Conservation (phyloP, 148 eudicot genomes). For the Chenopodium quinoa region DNA sequence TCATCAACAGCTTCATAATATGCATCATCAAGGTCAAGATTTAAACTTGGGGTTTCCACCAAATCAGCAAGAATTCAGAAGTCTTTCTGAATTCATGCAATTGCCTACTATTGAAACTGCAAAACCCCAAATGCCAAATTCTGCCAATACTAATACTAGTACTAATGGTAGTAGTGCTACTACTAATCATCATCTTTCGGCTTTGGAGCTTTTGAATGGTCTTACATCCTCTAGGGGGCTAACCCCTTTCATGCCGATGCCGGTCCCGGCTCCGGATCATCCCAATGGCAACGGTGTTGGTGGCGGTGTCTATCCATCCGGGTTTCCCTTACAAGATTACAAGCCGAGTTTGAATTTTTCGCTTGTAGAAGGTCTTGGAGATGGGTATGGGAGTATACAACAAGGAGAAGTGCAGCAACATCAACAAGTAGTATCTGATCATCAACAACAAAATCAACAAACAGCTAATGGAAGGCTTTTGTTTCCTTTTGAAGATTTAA, state of each 20-base stretch:
- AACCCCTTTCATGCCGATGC: slow-evolving; percentile 57
- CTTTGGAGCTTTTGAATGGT: slow-evolving; percentile 71
- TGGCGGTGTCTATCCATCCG: slow-evolving; percentile 41
- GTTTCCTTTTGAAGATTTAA: slow-evolving; percentile 76
- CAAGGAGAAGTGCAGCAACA: slow-evolving; percentile 15
- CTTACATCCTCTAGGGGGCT: slow-evolving; percentile 54
- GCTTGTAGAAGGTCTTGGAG: slow-evolving; percentile 46
- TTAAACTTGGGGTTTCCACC: slow-evolving; percentile 65
- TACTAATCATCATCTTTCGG: slow-evolving; percentile 36
- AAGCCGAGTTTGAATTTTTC: slow-evolving; percentile 58
- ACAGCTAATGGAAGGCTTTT: slow-evolving; percentile 45
- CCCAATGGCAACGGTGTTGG: not conserved
- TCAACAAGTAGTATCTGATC: slow-evolving; percentile 1
- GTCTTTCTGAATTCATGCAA: slow-evolving; percentile 68
- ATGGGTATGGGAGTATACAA: slow-evolving; percentile 40
- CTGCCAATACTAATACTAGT: slow-evolving; percentile 1
- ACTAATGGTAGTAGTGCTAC: not conserved
- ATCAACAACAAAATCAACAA: not conserved
- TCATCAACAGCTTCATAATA: not conserved
- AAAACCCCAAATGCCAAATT: slow-evolving; percentile 19
- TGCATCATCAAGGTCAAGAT: slow-evolving; percentile 56
- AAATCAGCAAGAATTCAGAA: slow-evolving; percentile 47
- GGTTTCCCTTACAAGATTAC: slow-evolving; percentile 42
- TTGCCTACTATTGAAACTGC: slow-evolving; percentile 49
- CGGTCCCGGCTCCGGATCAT: slow-evolving; percentile 34